Base-by-base conservation (phyloP, 2,329 filamentous ascomycete species). In the Graphilbum sp. region DNA sequence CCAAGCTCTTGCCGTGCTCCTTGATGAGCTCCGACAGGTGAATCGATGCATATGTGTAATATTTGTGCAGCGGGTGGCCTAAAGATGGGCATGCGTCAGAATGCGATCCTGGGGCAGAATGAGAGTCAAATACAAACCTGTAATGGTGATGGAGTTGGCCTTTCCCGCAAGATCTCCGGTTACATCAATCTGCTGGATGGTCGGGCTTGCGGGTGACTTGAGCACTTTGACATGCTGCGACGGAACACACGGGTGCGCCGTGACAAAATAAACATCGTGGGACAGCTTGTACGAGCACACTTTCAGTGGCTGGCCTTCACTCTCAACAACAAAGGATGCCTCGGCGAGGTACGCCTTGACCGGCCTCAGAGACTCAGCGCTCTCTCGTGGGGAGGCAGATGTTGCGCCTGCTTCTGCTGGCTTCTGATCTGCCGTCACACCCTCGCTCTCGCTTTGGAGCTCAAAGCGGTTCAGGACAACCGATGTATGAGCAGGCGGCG, bases 21-120 rank as follows among this genome's bases (percentile, higher is more conserved):
- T 58, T 56, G 1, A 77, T 54, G 5, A 79, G 61, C 34, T 72
- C 65, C 2, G 65, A 66, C 20, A 79, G 60, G 48, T 75, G 69
- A 32, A 77, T 64, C 16, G 69, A 61, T 8, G 64, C 68, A 48
- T 75, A 77, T 12, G 66, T 70, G 50, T 67, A 79, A 40, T 57
- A 71, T 46, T 76, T 75, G 51, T 79, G 74, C 10, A 79, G 55
- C 1, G 73, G 72, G 40, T 79, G 74, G 10, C 72, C 72, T 72
- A 21, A 27, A 29, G 4, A n/a, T 35, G 6, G 15, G 33, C n/a
- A n/a, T n/a, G n/a, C n/a, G 24, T 39, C 19, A 35, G 32, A 15
- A n/a, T 25, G 21, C 25, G 12, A 2, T 19, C 3, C 4, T 4
- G 12, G 17, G 18, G 16, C 3, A 20, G 12, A 25, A 20, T 6